Conservation (phyloP, 202 grass and related monocot genomes). For the Cymbopogon flexuosus region DNA sequence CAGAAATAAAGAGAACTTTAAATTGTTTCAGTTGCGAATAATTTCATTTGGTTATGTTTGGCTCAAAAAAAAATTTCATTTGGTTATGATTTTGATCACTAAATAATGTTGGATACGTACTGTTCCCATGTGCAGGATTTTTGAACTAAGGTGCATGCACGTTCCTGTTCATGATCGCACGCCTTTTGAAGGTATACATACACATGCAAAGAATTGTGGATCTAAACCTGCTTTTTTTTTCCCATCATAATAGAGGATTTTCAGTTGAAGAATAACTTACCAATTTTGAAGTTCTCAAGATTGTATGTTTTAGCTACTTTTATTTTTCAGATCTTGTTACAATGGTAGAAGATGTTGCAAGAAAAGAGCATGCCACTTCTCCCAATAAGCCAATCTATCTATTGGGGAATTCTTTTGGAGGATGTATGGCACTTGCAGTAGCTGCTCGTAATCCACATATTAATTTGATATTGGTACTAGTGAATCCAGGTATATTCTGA, state of each 20-base stretch:
- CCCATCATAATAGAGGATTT: not conserved
- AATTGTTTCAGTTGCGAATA: not conserved
- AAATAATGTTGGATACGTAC: not conserved
- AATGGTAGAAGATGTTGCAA: slow-evolving; percentile 59
- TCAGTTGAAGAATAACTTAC: not conserved
- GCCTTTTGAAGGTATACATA: slow-evolving; percentile 53
- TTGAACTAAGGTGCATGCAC: slow-evolving; percentile 70
- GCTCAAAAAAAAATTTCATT: too few species aligned
- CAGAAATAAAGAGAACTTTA: not conserved
- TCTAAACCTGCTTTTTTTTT: not conserved
- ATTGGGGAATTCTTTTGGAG: slow-evolving; percentile 62
- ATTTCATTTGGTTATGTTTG: not conserved
- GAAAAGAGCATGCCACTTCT: slow-evolving; percentile 35
- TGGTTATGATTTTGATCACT: not conserved
- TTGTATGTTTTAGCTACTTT: slow-evolving; percentile 36
- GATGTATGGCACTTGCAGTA: slow-evolving; percentile 62
- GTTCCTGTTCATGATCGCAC: slow-evolving; percentile 63
- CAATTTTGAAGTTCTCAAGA: not conserved
- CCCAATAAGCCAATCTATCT: slow-evolving; percentile 61
- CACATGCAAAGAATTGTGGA: not conserved
- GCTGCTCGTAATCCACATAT: slow-evolving; percentile 56
- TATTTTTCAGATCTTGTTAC: slow-evolving; percentile 50
- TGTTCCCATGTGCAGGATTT: slow-evolving; percentile 42
- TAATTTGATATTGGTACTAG: slow-evolving; percentile 52
- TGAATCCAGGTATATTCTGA: slow-evolving; percentile 53